Evolutionary conservation across 768 basidiomycete species (phyloP), one percentile per base, ranked within the genome.

Genomic region (Lactarius vividus): DNA sequence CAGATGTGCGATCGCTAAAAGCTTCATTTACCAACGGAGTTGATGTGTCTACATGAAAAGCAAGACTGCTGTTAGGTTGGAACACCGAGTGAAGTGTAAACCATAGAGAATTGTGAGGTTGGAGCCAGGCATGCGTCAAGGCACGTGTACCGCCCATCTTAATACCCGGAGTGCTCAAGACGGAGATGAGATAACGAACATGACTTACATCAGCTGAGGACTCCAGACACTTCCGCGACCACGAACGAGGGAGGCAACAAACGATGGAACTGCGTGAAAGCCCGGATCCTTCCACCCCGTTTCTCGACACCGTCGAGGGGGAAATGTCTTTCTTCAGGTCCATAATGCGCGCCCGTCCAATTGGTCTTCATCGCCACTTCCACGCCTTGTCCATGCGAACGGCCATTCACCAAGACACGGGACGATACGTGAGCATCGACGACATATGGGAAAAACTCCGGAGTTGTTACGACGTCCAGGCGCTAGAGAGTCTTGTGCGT

Each of bases 261-360:
- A 39, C 52, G 23, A 68, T 69, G 66, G 61, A 62, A 52, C 7
- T 59, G 18, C 55, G 39, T 37, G 69, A 70, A 28, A 64, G 67
- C 26, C 56, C 67, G 7, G 69, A 61, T 28, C 44, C 54, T 39
- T 59, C 62, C 6, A 42, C 57, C 6, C 58, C 62, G 3, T 70
- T 68, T 29, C 84, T 94, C 46, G 82, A 88, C 73, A 86, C 84
- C 8, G 84, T 92, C 61, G 85, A 88, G 70, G 93, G 93, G 46
- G 93, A 95, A 75, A 91, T 93, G 56, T 82, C 89, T 10, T 89
- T 95, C 77, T 94, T 94, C 74, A 85, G 89, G 58, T 88, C 90
- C 8, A 79, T 93, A 60, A 91, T 90, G 83, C 86, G 86, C 54
- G 84, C 91, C 20, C 82, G 93, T 62, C 93, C 93, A 0, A 85